Percentiles rank a stretch among this genome's conserved stretches.
Evolutionary conservation across 345 rosid genomes (phyloP).

Genomic region (Geranium brycei): DNA sequence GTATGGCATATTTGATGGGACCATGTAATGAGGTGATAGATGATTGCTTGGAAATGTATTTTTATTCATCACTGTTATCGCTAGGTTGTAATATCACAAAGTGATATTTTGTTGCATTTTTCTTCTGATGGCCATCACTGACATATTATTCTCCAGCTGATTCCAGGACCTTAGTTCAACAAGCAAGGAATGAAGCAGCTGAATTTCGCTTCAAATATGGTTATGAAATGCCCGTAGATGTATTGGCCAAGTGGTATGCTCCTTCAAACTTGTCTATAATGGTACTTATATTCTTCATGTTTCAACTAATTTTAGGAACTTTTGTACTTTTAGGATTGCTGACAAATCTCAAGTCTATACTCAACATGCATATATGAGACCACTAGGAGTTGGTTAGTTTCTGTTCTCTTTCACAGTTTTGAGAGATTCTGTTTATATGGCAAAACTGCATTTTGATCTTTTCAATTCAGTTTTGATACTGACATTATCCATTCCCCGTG

Average conservation of each 20-base stretch:
- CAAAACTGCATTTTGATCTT: not conserved
- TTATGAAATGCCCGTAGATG: conserved; percentile 96
- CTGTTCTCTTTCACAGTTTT: conserved; percentile 4
- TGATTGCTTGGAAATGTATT: not conserved
- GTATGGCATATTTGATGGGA: not conserved
- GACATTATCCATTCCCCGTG: conserved; percentile 1
- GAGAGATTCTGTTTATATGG: not conserved
- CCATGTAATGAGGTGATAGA: not conserved
- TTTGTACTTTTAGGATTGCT: conserved; percentile 56
- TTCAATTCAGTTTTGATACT: not conserved
- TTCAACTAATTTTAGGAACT: not conserved
- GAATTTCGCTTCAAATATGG: conserved; percentile 92
- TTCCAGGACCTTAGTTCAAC: conserved; percentile 94
- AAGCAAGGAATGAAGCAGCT: conserved; percentile 98
- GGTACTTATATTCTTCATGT: not conserved
- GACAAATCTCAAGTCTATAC: conserved; percentile 97
- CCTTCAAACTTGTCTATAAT: not conserved
- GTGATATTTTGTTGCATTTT: not conserved
- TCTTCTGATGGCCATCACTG: conserved; percentile 1
- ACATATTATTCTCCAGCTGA: conserved; percentile 47
- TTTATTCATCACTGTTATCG: not conserved
- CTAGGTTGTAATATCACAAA: too few relatives aligned
- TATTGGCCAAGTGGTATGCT: conserved; percentile 58
- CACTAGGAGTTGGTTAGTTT: conserved; percentile 89
- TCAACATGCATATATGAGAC: conserved; percentile 99